phyloP scores from a whole-genome alignment of 441 rosid genomes.

The Kokia cookei region DNA sequence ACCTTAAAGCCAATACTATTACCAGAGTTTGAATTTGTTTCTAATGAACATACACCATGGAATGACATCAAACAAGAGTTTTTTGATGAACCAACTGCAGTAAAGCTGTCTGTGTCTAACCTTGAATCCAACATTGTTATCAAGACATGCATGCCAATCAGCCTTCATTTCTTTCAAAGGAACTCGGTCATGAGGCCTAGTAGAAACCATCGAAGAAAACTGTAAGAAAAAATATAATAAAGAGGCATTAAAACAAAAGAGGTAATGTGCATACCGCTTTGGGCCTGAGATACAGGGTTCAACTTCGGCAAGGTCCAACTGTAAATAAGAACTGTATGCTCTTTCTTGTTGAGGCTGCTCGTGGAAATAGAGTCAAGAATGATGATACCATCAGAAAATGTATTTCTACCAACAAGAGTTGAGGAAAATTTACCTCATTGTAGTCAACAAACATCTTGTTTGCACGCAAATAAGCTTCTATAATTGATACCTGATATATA shows the following conservation, averaged over 20 bases:
- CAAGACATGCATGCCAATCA: slow-evolving; percentile 66
- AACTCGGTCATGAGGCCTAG: slow-evolving; percentile 61
- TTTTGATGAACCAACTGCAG: background rate
- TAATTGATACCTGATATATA: slow-evolving; percentile 44
- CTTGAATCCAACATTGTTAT: slow-evolving; percentile 57
- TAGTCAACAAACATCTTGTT: slow-evolving; percentile 65
- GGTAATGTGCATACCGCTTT: slow-evolving; percentile 36
- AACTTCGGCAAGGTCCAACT: slow-evolving; percentile 50
- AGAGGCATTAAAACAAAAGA: background rate
- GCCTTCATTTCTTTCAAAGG: slow-evolving; percentile 59
- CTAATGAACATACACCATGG: background rate
- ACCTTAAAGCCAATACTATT: background rate
- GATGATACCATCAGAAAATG: background rate
- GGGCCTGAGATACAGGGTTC: slow-evolving; percentile 69
- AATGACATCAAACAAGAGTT: background rate
- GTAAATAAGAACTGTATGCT: slow-evolving; percentile 47
- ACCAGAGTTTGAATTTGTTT: background rate
- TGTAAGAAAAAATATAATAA: background rate
- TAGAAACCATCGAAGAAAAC: slow-evolving; percentile 5
- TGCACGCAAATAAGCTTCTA: slow-evolving; percentile 57
- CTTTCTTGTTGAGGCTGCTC: slow-evolving; percentile 51
- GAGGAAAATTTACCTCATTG: slow-evolving; percentile 37
- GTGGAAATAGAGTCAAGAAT: slow-evolving; percentile 4
- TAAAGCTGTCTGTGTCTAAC: slow-evolving; percentile 18
- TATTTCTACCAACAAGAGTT: background rate